Conservation (phyloP, 805 yeast species). For the Millerozyma acaciae region DNA sequence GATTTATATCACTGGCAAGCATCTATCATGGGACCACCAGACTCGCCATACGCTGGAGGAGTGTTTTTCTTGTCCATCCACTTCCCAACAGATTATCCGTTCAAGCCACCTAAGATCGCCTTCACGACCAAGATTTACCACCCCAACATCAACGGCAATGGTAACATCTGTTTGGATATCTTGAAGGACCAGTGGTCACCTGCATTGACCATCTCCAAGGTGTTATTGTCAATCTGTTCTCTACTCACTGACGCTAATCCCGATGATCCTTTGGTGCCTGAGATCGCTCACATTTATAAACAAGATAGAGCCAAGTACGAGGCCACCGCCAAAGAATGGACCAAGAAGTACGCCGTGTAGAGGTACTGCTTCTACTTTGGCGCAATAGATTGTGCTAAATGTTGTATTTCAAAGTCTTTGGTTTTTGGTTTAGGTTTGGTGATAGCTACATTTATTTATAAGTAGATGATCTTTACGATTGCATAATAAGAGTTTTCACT, state of each 20-base stretch:
- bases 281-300: conserved; percentile 94
- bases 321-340: conserved; percentile 98
- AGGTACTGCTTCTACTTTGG: not conserved
- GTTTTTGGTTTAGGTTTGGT: conserved; percentile 6
- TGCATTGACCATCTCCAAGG: conserved; percentile 93
- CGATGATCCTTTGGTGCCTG: conserved; percentile 98
- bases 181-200: conserved; percentile 99
- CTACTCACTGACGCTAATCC: conserved; percentile 97
- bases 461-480: conserved; percentile 11
- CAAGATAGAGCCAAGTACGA: conserved; percentile 92
- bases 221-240: conserved; percentile 90
- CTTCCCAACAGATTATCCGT: conserved; percentile 98
- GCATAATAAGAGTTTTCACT: conserved; percentile 9
- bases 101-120: conserved; percentile 88
- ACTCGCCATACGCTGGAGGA: conserved; percentile 85
- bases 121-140: conserved; percentile 96
- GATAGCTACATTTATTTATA: conserved; percentile 6
- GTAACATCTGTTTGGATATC: conserved; percentile 94
- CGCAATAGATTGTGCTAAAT: no score
- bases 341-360: conserved; percentile 93
- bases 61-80: conserved; percentile 94
- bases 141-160: conserved; percentile 94
- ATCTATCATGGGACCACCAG: conserved; percentile 98
- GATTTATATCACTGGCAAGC: conserved; percentile 99
- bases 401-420: conserved; percentile 2